Evolutionary conservation across 1,139 yeast species (phyloP).

Genomic region (Suhomyces guaymorum): DNA sequence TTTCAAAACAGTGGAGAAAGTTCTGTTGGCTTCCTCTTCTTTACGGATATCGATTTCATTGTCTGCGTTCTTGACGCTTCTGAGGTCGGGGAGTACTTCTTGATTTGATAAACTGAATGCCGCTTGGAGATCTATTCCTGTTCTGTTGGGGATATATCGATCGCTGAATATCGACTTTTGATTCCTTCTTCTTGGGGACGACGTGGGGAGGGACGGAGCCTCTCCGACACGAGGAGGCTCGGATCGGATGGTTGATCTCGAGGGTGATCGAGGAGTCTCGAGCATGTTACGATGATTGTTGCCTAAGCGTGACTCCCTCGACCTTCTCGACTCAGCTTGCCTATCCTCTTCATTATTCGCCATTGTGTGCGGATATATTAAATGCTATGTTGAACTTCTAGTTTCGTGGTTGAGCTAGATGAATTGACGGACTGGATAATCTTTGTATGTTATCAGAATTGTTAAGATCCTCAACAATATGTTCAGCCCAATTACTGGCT

Average conservation of each 20-base stretch:
- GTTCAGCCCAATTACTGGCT: background rate
- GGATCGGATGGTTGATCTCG: conserved; percentile 37
- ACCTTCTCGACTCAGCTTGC: conserved; percentile 1
- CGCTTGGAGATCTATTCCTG: conserved; percentile 85
- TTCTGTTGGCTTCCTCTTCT: conserved; percentile 81
- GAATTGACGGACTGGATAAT: background rate
- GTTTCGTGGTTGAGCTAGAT: too few species aligned
- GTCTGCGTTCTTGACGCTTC: conserved; percentile 36
- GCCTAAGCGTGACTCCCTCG: conserved; percentile 4
- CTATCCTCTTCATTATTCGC: conserved; percentile 8
- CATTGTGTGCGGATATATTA: conserved; percentile 7
- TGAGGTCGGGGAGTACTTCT: conserved; percentile 41
- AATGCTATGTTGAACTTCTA: too few species aligned
- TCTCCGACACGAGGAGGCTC: conserved; percentile 37
- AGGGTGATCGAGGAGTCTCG: conserved; percentile 45
- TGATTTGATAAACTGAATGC: conserved; percentile 69
- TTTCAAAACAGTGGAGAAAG: conserved; percentile 81
- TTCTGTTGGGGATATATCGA: conserved; percentile 81
- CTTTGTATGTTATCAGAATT: too few species aligned
- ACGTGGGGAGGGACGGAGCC: conserved; percentile 25
- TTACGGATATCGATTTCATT: conserved; percentile 67
- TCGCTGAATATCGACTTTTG: conserved; percentile 64
- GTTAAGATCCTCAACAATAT: background rate
- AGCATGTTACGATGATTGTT: conserved; percentile 15
- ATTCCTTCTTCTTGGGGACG: conserved; percentile 44